Evolutionary conservation across 768 basidiomycete species (phyloP).

Genomic region (Xanthoconium purpureum): DNA sequence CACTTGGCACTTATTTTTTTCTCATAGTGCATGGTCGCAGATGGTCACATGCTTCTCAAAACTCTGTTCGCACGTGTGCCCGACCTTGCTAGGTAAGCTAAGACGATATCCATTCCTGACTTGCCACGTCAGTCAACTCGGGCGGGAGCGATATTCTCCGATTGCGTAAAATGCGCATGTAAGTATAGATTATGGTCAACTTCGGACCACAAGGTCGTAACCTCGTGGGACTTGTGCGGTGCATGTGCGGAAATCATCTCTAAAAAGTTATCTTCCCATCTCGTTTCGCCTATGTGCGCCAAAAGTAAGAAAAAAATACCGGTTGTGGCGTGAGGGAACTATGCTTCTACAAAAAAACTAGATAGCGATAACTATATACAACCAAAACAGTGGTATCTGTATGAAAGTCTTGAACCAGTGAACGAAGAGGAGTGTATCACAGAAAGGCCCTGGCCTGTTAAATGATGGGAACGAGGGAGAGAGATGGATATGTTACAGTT

Average conservation of each 20-base stretch:
- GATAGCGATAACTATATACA: slow-evolving; percentile 35
- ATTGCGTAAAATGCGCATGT: not conserved
- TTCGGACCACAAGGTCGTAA: not conserved
- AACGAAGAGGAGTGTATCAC: slow-evolving; percentile 16
- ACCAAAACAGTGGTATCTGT: slow-evolving; percentile 6
- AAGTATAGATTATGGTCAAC: not conserved
- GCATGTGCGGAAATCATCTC: slow-evolving; percentile 5
- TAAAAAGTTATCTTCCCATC: slow-evolving; percentile 10
- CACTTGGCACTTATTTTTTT: not conserved
- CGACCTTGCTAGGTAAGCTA: not conserved
- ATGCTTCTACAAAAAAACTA: slow-evolving; percentile 18
- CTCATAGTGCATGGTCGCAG: not conserved
- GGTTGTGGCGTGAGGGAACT: not conserved
- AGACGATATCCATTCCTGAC: not conserved
- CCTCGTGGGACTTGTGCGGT: slow-evolving; percentile 4
- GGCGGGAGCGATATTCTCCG: slow-evolving; percentile 6
- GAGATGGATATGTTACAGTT: slow-evolving; percentile 20
- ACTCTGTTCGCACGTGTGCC: slow-evolving; percentile 4
- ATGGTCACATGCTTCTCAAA: not conserved
- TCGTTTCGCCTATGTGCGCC: slow-evolving; percentile 12
- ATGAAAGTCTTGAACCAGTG: slow-evolving; percentile 1
- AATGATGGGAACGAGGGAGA: not conserved
- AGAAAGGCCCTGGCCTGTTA: slow-evolving; percentile 1
- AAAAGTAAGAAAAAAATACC: not conserved
- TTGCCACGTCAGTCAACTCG: not conserved